Conservation (phyloP, 768 basidiomycete genomes). For the Russula sp. region DNA sequence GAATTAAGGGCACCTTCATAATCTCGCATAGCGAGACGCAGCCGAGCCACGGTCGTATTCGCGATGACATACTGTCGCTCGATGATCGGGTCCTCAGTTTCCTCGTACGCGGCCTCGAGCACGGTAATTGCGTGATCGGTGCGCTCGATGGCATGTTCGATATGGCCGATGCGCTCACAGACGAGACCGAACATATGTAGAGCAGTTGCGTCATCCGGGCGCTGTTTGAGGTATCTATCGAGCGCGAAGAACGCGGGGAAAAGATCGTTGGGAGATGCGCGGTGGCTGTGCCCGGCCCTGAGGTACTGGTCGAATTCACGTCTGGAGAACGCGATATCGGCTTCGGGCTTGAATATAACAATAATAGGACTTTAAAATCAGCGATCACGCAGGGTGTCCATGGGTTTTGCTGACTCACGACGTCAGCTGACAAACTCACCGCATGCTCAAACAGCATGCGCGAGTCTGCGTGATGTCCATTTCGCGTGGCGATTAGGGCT, state of each 20-base stretch:
- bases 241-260: conserved; percentile 80
- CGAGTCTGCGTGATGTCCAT: conserved; percentile 60
- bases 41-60: conserved; percentile 75
- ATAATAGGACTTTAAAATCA: conserved; percentile 1
- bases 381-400: conserved; percentile 20
- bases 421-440: conserved; percentile 51
- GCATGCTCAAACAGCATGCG: conserved; percentile 72
- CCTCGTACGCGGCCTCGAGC: conserved; percentile 87
- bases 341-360: conserved; percentile 56
- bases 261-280: conserved; percentile 46
- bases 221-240: conserved; percentile 65
- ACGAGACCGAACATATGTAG: conserved; percentile 82
- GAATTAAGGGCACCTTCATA: conserved; percentile 62
- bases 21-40: conserved; percentile 60
- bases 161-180: conserved; percentile 78
- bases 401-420: conserved; percentile 45
- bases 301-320: conserved; percentile 50
- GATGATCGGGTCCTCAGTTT: conserved; percentile 71
- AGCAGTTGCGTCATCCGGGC: conserved; percentile 67
- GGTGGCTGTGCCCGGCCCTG: conserved; percentile 26
- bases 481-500: conserved; percentile 61
- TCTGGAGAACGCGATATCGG: conserved; percentile 73
- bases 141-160: conserved; percentile 54
- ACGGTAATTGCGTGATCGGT: conserved; percentile 62
- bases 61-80: conserved; percentile 81